These are phyloP conservation scores for Daedaleopsis sinensis DNA, from an alignment of 768 basidiomycete genomes.

Conservation along the genomic window DNA sequence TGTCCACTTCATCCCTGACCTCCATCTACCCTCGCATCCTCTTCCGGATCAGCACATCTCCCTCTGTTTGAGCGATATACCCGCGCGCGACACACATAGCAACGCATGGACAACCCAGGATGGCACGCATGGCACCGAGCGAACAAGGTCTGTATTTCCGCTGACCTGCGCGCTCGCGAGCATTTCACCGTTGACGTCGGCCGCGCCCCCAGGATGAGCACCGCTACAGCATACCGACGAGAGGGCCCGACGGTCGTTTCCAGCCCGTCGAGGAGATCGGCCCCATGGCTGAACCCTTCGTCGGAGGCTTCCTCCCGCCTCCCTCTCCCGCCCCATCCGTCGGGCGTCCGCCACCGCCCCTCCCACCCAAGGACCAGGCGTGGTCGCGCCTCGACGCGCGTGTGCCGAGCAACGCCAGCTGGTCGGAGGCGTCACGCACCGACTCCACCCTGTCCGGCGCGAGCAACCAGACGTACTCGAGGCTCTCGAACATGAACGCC, in stretches of 20 bases:
- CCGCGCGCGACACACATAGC: neutral
- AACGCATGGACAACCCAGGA: slow-evolving; percentile 71
- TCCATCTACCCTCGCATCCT: neutral
- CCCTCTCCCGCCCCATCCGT: slow-evolving; percentile 34
- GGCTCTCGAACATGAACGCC: slow-evolving; percentile 51
- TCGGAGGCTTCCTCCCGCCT: slow-evolving; percentile 55
- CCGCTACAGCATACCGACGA: slow-evolving; percentile 30
- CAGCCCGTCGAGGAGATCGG: slow-evolving; percentile 57
- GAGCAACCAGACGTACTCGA: slow-evolving; percentile 2
- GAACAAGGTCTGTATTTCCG: slow-evolving; percentile 44
- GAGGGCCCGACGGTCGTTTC: slow-evolving; percentile 53
- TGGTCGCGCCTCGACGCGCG: slow-evolving; percentile 15
- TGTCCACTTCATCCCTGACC: neutral
- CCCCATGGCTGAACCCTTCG: slow-evolving; percentile 64
- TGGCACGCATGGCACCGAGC: slow-evolving; percentile 75
- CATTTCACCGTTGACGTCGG: neutral
- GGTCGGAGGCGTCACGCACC: slow-evolving; percentile 6
- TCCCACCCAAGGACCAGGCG: slow-evolving; percentile 49
- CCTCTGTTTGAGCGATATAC: neutral
- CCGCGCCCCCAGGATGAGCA: slow-evolving; percentile 26
- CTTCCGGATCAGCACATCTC: neutral
- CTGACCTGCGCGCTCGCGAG: neutral
- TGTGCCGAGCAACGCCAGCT: slow-evolving; percentile 12
- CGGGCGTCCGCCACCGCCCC: slow-evolving; percentile 41
- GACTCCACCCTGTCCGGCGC: slow-evolving; percentile 13